Base-by-base conservation (phyloP, 768 basidiomycete genomes). In the Pleurotus platypus region DNA sequence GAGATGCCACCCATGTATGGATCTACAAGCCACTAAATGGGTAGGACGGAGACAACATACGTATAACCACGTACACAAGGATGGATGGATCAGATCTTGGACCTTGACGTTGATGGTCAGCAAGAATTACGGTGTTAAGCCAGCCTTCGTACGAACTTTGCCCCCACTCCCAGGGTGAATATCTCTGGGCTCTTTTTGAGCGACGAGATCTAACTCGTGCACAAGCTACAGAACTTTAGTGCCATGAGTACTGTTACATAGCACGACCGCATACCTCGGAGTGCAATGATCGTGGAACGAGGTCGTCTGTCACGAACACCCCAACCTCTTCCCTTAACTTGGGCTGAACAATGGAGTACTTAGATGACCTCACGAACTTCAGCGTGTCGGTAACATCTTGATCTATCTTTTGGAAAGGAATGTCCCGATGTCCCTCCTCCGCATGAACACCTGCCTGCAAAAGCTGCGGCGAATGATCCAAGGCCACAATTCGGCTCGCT, bases 31-130 rank as follows among this genome's bases (percentile, higher is more conserved):
- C 30, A 35, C 46, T 15, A 57, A 16, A 13, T 22, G 11, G 13
- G 7, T n/a, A 45, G 42, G 42, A 22, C 20, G n/a, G 13, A 16
- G 42, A 20, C 6, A 58, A 22, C 18, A 45, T 18, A 22, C n/a
- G 26, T 3, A 5, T 30, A 16, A 15, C 37, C 42, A 37, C 37
- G 12, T 56, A 62, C 61, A 62, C 7, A 62, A 45, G 5, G 61
- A 62, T 16, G 61, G 61, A 42, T 62, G 61, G 6, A 62, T 62
- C 22, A 62, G 42, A 37, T 62, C 59, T 58, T 62, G 61, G 1
- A 62, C 61, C 58, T 60, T 11, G 42, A 12, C 26, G 43, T n/a
- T 9, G 30, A 8, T 9, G 30, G 30, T 35, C 30, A 35, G 30
- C 30, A 8, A 35, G 9, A 35, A 35, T 6, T 26, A 24, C 13